Conservation (phyloP, 208 protist species). For the Wallacemonas sp. region DNA sequence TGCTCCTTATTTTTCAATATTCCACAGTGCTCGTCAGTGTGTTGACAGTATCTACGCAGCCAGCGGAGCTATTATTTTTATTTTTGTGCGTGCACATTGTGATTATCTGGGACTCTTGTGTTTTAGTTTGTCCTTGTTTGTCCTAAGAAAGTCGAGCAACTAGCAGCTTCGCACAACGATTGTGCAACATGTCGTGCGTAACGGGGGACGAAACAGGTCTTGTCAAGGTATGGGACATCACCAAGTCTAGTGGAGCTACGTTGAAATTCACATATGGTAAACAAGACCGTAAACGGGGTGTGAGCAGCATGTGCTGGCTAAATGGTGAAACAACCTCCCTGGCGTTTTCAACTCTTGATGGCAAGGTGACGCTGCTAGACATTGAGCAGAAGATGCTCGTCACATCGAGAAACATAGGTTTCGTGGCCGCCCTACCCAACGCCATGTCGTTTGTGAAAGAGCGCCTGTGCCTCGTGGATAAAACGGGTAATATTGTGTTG, state of each 20-base stretch:
- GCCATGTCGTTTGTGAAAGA: constrained; percentile 66
- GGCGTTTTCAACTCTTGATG: constrained; percentile 64
- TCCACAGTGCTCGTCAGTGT: no score
- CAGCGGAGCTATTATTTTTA: no score
- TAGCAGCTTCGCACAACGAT: no score
- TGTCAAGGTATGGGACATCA: constrained; percentile 86
- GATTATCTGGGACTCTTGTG: no score
- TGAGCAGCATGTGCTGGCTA: constrained; percentile 80
- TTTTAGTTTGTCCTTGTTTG: no score
- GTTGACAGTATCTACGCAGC: no score
- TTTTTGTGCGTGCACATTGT: no score
- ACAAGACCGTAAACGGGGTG: constrained; percentile 57
- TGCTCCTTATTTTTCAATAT: no score
- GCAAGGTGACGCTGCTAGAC: constrained; percentile 55
- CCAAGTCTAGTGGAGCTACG: constrained; percentile 62
- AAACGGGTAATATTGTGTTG: constrained; percentile 43
- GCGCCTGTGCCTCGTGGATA: constrained; percentile 51
- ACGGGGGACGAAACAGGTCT: constrained; percentile 84
- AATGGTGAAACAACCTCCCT: constrained; percentile 52
- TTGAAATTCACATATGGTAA: constrained; percentile 67
- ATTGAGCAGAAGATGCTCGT: constrained; percentile 31
- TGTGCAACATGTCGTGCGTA: constrained; percentile 79
- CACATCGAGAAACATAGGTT: constrained; percentile 31
- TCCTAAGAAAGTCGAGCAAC: no score
- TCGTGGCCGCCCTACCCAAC: constrained; percentile 48